Conservation (phyloP, 306 rosid genomes). For the Aeschynomene evenia region DNA sequence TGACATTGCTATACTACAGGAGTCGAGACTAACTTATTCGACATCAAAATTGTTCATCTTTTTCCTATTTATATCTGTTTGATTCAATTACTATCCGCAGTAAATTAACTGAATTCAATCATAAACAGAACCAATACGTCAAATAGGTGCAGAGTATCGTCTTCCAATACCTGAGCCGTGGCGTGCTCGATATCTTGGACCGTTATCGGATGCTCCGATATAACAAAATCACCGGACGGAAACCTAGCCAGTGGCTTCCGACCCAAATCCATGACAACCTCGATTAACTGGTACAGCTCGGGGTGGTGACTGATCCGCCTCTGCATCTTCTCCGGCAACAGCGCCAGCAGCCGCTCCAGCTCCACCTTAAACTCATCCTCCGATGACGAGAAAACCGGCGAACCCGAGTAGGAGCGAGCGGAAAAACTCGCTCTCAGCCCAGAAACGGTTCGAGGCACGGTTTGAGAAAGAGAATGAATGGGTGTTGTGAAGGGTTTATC, state of each 20-base stretch:
- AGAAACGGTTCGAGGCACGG: conserved; percentile 32
- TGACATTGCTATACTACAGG: no score
- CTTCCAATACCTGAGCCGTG: conserved; percentile 65
- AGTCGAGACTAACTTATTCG: no score
- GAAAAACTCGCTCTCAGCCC: conserved; percentile 34
- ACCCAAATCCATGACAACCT: conserved; percentile 95
- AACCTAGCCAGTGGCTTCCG: conserved; percentile 90
- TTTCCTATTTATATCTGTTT: background rate
- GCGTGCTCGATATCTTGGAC: conserved; percentile 76
- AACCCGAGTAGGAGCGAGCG: conserved; percentile 11
- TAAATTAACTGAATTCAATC: background rate
- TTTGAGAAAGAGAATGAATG: conserved; percentile 14
- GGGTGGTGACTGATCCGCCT: conserved; percentile 65
- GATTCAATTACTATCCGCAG: background rate
- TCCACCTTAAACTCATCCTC: conserved; percentile 74
- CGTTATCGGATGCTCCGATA: conserved; percentile 65
- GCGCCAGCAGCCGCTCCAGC: conserved; percentile 64
- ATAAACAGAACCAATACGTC: background rate
- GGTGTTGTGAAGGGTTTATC: conserved; percentile 35
- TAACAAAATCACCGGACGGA: conserved; percentile 77
- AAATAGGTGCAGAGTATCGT: conserved; percentile 30
- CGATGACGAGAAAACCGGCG: conserved; percentile 28
- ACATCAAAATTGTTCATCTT: no score
- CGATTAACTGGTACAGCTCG: conserved; percentile 66
- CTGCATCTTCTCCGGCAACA: conserved; percentile 85